Evolutionary conservation across 1,139 yeast species (phyloP).

Genomic region (Pichia sp.): DNA sequence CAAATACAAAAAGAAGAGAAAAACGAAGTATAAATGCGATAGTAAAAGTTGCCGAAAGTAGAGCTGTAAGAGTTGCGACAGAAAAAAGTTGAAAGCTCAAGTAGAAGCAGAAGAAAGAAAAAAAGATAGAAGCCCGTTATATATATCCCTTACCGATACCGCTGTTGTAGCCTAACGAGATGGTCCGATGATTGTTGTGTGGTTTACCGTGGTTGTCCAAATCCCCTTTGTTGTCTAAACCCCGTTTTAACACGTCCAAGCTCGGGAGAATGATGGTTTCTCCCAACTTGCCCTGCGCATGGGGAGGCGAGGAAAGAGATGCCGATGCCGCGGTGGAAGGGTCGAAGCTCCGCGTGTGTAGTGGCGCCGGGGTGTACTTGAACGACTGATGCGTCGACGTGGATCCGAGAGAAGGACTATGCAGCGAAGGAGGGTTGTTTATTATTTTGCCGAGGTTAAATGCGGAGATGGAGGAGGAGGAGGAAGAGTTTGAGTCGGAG

Average conservation of each 20-base stretch:
- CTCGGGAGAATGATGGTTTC: background rate
- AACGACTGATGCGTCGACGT: background rate
- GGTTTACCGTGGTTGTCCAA: background rate
- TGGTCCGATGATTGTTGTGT: conserved; percentile 1
- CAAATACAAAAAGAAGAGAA: background rate
- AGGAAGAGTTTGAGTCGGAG: background rate
- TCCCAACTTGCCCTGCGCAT: background rate
- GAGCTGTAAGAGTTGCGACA: background rate
- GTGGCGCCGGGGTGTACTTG: background rate
- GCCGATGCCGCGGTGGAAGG: background rate
- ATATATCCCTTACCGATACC: conserved; percentile 3
- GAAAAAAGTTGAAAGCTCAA: background rate
- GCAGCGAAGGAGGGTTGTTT: background rate
- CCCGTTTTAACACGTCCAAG: background rate
- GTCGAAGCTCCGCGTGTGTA: background rate
- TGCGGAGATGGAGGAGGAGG: background rate
- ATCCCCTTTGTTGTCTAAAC: background rate
- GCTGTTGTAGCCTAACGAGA: conserved; percentile 3
- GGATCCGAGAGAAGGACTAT: background rate
- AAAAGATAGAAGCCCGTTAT: background rate
- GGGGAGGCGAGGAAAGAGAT: background rate
- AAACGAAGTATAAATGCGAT: background rate
- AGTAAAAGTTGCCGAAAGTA: background rate
- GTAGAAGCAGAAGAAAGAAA: background rate
- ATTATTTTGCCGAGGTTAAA: background rate